Evolutionary conservation across 1,139 yeast species (phyloP).

Genomic region (Yamadazyma diospyri): DNA sequence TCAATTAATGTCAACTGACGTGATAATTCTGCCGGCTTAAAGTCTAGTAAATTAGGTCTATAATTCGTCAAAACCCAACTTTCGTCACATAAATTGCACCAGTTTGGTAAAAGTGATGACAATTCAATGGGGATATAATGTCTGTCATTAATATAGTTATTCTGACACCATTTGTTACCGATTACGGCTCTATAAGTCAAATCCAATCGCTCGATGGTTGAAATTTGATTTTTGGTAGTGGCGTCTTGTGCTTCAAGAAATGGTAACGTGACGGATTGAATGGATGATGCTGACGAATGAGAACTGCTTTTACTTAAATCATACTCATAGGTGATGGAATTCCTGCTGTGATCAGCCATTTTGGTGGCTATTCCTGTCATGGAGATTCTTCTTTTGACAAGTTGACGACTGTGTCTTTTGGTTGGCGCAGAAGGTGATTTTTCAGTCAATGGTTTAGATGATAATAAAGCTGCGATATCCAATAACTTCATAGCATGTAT

Average conservation of each 20-base stretch:
- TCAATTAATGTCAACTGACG: conserved; percentile 82
- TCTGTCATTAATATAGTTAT: conserved; percentile 24
- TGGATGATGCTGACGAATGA: conserved; percentile 31
- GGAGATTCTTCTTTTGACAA: conserved; percentile 47
- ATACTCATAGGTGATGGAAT: conserved; percentile 50
- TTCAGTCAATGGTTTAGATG: conserved; percentile 34
- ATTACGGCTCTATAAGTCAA: conserved; percentile 49
- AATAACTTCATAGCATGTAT: conserved; percentile 59
- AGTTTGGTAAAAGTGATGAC: conserved; percentile 27
- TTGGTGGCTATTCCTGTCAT: conserved; percentile 27
- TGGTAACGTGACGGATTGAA: conserved; percentile 39
- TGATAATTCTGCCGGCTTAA: conserved; percentile 79
- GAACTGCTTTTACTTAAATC: conserved; percentile 48
- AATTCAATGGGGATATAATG: conserved; percentile 29
- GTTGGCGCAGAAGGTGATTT: conserved; percentile 15
- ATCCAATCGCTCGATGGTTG: conserved; percentile 43
- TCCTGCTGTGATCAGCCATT: conserved; percentile 22
- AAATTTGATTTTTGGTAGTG: conserved; percentile 33
- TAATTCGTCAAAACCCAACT: conserved; percentile 46
- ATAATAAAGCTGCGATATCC: conserved; percentile 58
- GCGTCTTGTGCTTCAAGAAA: conserved; percentile 41
- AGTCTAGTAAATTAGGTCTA: conserved; percentile 57
- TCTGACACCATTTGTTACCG: conserved; percentile 47
- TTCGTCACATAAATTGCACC: conserved; percentile 42
- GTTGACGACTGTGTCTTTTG: conserved; percentile 21